phyloP scores from a whole-genome alignment of 2,329 filamentous ascomycete genomes.

The Penicillium sp. region DNA sequence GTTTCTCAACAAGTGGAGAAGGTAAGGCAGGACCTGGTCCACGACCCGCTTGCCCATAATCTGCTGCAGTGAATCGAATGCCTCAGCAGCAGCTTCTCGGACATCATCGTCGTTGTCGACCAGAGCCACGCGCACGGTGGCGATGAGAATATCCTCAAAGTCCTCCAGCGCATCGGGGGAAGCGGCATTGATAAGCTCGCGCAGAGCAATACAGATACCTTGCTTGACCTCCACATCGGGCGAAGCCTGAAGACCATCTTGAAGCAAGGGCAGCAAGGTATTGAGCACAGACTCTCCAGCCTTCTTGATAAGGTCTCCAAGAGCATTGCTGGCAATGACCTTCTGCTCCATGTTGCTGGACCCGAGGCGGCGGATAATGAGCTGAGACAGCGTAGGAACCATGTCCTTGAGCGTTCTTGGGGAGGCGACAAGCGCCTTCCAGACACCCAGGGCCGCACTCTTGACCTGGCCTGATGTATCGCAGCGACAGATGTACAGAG shows the following conservation, averaged over 20 bases:
- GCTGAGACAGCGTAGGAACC: slow-evolving; percentile 87
- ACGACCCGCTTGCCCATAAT: slow-evolving; percentile 92
- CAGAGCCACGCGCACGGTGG: slow-evolving; percentile 86
- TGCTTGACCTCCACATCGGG: slow-evolving; percentile 92
- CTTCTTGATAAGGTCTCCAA: slow-evolving; percentile 95
- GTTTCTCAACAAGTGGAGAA: slow-evolving; percentile 82
- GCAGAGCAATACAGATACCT: slow-evolving; percentile 93
- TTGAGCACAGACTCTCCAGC: slow-evolving; percentile 91
- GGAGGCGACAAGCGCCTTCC: slow-evolving; percentile 93
- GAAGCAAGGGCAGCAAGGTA: slow-evolving; percentile 82
- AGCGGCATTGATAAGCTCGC: slow-evolving; percentile 87
- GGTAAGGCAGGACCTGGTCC: slow-evolving; percentile 89
- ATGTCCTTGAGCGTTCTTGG: slow-evolving; percentile 92
- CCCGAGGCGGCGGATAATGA: slow-evolving; percentile 88
- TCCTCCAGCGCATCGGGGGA: slow-evolving; percentile 86
- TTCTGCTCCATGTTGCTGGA: slow-evolving; percentile 99
- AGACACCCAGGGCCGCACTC: slow-evolving; percentile 83
- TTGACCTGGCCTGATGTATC: slow-evolving; percentile 92
- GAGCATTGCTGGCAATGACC: slow-evolving; percentile 93
- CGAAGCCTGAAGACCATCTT: slow-evolving; percentile 83
- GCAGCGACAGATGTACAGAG: slow-evolving; percentile 93
- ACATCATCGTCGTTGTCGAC: slow-evolving; percentile 89
- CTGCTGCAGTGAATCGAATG: slow-evolving; percentile 91
- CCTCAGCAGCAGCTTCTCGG: slow-evolving; percentile 91
- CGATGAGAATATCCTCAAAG: slow-evolving; percentile 91